Evolutionary conservation across 1,139 yeast genomes (phyloP), one percentile per base, ranked within the genome.

Genomic region (Schizosaccharomyces versatilis): DNA sequence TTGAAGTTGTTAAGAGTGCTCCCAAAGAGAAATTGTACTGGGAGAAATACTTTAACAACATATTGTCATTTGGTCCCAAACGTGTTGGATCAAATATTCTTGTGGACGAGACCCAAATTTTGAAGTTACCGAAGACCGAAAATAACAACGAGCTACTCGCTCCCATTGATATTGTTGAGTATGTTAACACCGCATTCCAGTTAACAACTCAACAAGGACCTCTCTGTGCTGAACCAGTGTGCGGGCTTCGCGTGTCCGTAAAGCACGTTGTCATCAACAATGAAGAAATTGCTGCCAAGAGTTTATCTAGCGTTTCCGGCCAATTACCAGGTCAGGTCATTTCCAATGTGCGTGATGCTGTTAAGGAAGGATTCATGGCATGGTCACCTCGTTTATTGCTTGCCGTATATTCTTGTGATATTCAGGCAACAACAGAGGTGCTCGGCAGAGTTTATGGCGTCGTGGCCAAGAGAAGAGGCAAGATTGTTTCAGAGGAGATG

Each of bases 391-490:
- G 98, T 57, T 68, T 93, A 54, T 79, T 83, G 75, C 74, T 93
- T 62, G 98, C 98, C 2, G 84, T 83, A 79, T 93, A 90, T 65
- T 74, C 84, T 0, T 88, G 96, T 70, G 96, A 88, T 61, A 85
- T 93, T 60, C 99, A 93, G 67, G 94, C 98, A 0, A 77, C 94
- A 1, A 78, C 95, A 0, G 98, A 93, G 61, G 96, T 86, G 0
- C 72, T 93, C 54, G 98, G 98, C 54, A 85, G 84, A 64, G 97
- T 93, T 0, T 93, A 93, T 65, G 94, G 86, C 0, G 97, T 90
- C 24, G 86, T 93, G 19, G 95, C 93, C 61, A 79, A 78, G 63
- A 75, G 96, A 62, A 81, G 85, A 48, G 99, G 99, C 44, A 70
- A 76, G 54, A 84, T 93, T 56, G 74, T 82, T 1, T 77, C 88